Percentiles rank a stretch among this genome's conserved stretches.
Conservation (phyloP, 2,329 filamentous ascomycete species). For the Cercospora sp. region DNA sequence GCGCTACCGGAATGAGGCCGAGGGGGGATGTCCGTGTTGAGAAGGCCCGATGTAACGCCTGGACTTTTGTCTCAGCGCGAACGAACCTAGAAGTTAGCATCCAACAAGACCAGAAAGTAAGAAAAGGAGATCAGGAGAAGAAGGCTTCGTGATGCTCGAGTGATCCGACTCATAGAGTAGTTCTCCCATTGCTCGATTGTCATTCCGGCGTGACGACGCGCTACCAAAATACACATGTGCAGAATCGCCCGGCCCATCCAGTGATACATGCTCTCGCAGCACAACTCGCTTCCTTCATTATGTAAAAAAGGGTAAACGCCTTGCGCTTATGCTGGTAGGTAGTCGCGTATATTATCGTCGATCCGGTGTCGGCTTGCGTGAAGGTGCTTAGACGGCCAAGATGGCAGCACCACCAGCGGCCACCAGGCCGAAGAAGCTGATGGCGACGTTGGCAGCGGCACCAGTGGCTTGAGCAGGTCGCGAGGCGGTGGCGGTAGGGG, state of each 20-base stretch:
- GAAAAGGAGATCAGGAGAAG: not conserved
- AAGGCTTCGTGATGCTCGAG: not conserved
- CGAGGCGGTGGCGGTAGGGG: conserved; percentile 27
- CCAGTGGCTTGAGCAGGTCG: conserved; percentile 26
- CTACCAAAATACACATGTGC: not conserved
- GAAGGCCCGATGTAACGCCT: not conserved
- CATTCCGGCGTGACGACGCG: conserved; percentile 9
- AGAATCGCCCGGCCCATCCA: not conserved
- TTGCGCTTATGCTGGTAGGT: not conserved
- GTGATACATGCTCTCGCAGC: not conserved
- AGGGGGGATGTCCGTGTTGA: not conserved
- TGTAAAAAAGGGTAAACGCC: not conserved
- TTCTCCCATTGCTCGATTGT: not conserved
- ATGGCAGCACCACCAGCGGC: conserved; percentile 46
- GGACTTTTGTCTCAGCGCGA: not conserved
- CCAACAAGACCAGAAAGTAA: not conserved
- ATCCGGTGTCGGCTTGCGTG: not conserved
- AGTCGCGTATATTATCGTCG: not conserved
- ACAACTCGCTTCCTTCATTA: not conserved
- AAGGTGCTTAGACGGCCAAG: conserved; percentile 37
- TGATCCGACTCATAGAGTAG: not conserved
- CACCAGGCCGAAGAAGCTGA: conserved; percentile 43
- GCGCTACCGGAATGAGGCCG: not conserved
- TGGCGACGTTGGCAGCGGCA: conserved; percentile 34
- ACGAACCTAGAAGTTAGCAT: not conserved